These are phyloP conservation scores for Leptographium procerum DNA, from an alignment of 2,329 filamentous ascomycete genomes.

Conservation along the genomic window DNA sequence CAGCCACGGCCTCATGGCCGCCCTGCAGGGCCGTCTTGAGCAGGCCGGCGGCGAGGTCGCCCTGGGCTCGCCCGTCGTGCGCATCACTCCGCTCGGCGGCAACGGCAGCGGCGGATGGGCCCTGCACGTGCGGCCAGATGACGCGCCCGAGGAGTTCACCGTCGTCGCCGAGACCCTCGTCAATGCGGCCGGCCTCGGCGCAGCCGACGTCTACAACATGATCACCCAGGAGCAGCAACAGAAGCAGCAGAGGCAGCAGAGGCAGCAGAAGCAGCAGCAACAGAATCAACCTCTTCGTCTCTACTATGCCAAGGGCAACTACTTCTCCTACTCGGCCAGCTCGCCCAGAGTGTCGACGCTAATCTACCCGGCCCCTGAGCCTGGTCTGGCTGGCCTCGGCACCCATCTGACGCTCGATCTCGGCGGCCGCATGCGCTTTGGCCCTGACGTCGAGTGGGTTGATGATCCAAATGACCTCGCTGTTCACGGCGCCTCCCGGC, in stretches of 20 bases:
- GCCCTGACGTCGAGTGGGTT: slow-evolving; percentile 93
- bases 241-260: fast-evolving
- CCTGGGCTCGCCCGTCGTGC: slow-evolving; percentile 53
- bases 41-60: slow-evolving; percentile 65
- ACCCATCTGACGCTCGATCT: slow-evolving; percentile 92
- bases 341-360: slow-evolving; percentile 56
- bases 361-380: slow-evolving; percentile 76
- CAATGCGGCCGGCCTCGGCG: slow-evolving; percentile 76
- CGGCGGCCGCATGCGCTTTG: slow-evolving; percentile 74
- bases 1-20: slow-evolving; percentile 73
- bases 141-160: slow-evolving; percentile 15
- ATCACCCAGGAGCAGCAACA: slow-evolving; percentile 33
- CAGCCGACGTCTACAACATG: slow-evolving; percentile 70
- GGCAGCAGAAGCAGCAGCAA: background rate
- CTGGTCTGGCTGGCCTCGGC: slow-evolving; percentile 73
- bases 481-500: slow-evolving; percentile 45
- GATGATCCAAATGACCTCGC: slow-evolving; percentile 56
- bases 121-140: slow-evolving; percentile 35
- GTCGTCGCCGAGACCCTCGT: slow-evolving; percentile 64
- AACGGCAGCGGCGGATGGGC: slow-evolving; percentile 55
- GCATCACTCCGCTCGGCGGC: slow-evolving; percentile 37
- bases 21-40: slow-evolving; percentile 65
- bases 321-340: slow-evolving; percentile 70
- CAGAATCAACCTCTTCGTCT: slow-evolving; percentile 32
- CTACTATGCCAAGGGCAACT: slow-evolving; percentile 88